phyloP scores from a whole-genome alignment of 2,329 filamentous ascomycete genomes.

The Trichoderma cornu-damae region DNA sequence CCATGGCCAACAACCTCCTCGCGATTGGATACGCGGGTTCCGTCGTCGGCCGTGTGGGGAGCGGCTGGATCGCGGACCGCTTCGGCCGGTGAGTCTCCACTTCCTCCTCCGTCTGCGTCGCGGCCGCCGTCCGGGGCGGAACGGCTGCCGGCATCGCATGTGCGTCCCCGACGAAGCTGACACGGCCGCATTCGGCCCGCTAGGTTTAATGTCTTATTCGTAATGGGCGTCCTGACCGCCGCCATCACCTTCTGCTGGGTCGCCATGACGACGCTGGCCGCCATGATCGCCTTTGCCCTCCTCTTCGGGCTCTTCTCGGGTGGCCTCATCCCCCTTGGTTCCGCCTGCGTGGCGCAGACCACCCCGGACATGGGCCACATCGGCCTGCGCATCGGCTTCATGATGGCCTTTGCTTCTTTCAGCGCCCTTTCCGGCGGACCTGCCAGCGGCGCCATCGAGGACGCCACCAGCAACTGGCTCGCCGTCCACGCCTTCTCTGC shows the following conservation, averaged over 20 bases:
- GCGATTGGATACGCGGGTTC: conserved; percentile 57
- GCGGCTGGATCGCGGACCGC: conserved; percentile 48
- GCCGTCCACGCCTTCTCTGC: conserved; percentile 21
- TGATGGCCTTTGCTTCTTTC: conserved; percentile 30
- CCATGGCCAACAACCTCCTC: conserved; percentile 56
- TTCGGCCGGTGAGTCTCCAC: conserved; percentile 35
- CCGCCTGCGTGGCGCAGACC: conserved; percentile 31
- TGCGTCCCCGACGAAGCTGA: background rate
- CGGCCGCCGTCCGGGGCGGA: background rate
- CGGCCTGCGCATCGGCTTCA: conserved; percentile 30
- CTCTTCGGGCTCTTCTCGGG: conserved; percentile 31
- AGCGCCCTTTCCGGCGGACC: conserved; percentile 27
- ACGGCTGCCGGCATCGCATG: background rate
- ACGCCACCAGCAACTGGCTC: conserved; percentile 17
- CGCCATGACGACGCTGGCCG: conserved; percentile 21
- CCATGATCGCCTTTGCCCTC: conserved; percentile 25
- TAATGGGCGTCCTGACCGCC: conserved; percentile 24
- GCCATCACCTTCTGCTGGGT: conserved; percentile 32
- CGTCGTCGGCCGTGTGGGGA: conserved; percentile 46
- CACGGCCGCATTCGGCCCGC: no score
- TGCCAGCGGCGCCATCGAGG: conserved; percentile 23
- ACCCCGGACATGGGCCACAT: conserved; percentile 28
- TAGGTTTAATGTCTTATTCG: conserved; percentile 39
- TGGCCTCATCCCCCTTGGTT: conserved; percentile 33
- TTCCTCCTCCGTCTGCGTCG: no score